Base-by-base conservation (phyloP, 306 rosid species). In the Vicia sativa region DNA sequence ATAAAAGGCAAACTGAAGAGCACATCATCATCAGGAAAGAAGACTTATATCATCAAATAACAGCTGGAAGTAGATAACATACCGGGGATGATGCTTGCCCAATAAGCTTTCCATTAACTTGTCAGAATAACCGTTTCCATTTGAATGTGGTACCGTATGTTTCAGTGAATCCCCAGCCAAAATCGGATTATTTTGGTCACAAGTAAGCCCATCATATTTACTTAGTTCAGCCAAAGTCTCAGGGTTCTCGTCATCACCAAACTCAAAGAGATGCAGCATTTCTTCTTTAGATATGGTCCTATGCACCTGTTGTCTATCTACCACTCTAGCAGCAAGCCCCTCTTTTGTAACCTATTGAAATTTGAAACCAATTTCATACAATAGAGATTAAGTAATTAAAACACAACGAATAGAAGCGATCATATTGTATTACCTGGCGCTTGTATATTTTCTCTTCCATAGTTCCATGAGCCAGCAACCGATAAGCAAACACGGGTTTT, bases 381-480 rank as follows among this genome's bases (percentile, higher is more conserved):
- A 85, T 58, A 68, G 53, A 37, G 58, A 23, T 54, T 55, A 66
- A 73, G 10, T 26, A 26, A n/a, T 21, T 52, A 52, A 4, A 21
- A 19, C 34, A 11, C 7, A 1, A 52, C 5, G 38, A 78, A 69
- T 11, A 62, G 44, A 82, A 64, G 67, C 52, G 56, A 68, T 53
- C 54, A 38, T 74, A 41, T 50, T 41, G 37, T 37, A 73, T 71
- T 86, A 87, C 98, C 96, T 93, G 98, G 55, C 98, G 98, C 83
- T 93, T 93, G 54, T 93, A 93, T 75, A 93, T 93, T 78, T 93
- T 93, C 62, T 93, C 98, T 84, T 93, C 98, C 97, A 93, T 93
- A 21, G 98, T 93, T 78, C 91, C 91, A 80, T 93, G 97, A 13
- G 98, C 98, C 87, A 93, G 82, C 82, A 93, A 74, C 70, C 98